phyloP scores from a whole-genome alignment of 371 early-diverging fungal genomes.

The Encephalitozoon hellem region DNA sequence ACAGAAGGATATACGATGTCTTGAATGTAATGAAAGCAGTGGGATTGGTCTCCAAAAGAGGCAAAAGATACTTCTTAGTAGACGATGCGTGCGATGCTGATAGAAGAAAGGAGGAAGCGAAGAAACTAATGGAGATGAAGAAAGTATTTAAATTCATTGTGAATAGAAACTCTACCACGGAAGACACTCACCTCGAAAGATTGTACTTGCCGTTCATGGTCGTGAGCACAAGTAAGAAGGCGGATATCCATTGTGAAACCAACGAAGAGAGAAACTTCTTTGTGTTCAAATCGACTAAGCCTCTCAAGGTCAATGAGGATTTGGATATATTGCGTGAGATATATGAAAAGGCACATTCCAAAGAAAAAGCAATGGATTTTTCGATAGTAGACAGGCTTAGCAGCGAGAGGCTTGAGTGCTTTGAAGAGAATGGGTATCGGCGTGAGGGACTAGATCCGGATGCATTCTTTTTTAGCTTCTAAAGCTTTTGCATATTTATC shows the following conservation, averaged over 20 bases:
- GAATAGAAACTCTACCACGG: slow-evolving; percentile 4
- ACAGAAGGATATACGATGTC: slow-evolving; percentile 54
- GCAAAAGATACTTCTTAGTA: slow-evolving; percentile 36
- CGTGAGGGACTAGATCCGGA: background rate
- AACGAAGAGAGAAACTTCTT: slow-evolving; percentile 55
- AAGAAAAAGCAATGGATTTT: background rate
- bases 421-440: background rate
- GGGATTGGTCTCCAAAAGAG: slow-evolving; percentile 39
- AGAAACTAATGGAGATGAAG: slow-evolving; percentile 46
- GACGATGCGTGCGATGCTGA: slow-evolving; percentile 15
- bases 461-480: background rate
- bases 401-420: background rate
- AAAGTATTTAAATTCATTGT: slow-evolving; percentile 40
- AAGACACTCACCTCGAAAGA: slow-evolving; percentile 17
- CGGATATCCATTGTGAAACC: slow-evolving; percentile 49
- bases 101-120: slow-evolving; percentile 33
- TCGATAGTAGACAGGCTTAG: background rate
- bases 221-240: slow-evolving; percentile 29
- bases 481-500: background rate
- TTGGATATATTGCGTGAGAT: slow-evolving; percentile 47
- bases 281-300: slow-evolving; percentile 36
- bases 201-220: slow-evolving; percentile 55
- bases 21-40: slow-evolving; percentile 56
- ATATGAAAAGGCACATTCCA: slow-evolving; percentile 4
- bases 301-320: slow-evolving; percentile 49